Percentiles rank a stretch among this genome's conserved stretches.
Conservation (phyloP, 345 rosid genomes). For the Citrus medica region DNA sequence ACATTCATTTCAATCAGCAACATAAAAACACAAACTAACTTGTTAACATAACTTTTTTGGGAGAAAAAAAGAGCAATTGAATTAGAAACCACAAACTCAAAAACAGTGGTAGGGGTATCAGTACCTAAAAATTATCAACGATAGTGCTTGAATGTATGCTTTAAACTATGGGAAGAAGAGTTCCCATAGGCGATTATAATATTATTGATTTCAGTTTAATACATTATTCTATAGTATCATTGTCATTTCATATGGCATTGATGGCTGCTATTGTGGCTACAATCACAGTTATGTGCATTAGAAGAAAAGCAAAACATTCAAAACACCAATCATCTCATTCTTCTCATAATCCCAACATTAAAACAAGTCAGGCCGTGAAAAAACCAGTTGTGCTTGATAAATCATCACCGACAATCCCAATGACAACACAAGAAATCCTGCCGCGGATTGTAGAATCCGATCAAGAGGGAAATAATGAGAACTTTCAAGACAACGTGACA, state of each 20-base stretch:
- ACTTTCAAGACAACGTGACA: background rate
- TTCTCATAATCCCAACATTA: background rate
- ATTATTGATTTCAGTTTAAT: background rate
- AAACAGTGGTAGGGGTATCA: background rate
- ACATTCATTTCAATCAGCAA: background rate
- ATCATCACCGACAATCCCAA: background rate
- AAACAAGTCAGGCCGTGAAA: background rate
- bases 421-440: background rate
- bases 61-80: background rate
- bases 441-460: background rate
- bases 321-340: background rate
- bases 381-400: background rate
- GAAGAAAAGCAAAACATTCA: slow-evolving; percentile 14
- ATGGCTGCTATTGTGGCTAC: slow-evolving; percentile 35
- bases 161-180: slow-evolving; percentile 36
- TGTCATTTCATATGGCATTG: slow-evolving; percentile 19
- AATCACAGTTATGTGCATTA: slow-evolving; percentile 39
- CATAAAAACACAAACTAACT: background rate
- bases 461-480: background rate
- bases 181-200: slow-evolving; percentile 14
- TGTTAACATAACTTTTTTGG: background rate
- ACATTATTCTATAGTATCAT: slow-evolving; percentile 11
- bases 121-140: background rate
- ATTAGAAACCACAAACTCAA: background rate
- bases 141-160: background rate